Conservation (phyloP, 805 yeast genomes). For the Alloascoidea hylecoeti region DNA sequence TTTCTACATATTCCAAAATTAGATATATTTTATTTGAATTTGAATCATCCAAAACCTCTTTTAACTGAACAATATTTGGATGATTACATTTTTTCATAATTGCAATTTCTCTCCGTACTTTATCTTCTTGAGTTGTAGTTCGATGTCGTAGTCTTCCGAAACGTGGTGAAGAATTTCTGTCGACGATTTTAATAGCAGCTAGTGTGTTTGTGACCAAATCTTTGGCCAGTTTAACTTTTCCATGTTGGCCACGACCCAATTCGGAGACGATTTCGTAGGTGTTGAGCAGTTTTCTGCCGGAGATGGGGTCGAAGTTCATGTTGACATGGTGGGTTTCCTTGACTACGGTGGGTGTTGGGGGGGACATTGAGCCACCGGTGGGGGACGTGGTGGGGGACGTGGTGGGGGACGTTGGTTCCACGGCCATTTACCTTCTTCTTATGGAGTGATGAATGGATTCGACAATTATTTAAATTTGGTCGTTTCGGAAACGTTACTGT, state of each 20-base stretch:
- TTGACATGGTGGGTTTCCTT: constrained; percentile 41
- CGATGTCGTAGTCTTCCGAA: constrained; percentile 26
- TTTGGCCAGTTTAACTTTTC: constrained; percentile 43
- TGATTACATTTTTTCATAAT: constrained; percentile 87
- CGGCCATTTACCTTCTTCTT: too few species aligned
- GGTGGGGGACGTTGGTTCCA: too few species aligned
- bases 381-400: not conserved
- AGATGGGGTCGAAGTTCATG: constrained; percentile 43
- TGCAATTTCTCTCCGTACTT: constrained; percentile 76
- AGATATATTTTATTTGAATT: constrained; percentile 75
- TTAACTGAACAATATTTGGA: constrained; percentile 79
- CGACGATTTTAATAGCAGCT: constrained; percentile 92
- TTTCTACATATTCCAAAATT: constrained; percentile 79
- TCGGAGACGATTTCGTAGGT: constrained; percentile 42
- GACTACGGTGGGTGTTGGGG: constrained; percentile 14
- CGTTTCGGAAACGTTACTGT: too few species aligned
- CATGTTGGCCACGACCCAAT: constrained; percentile 48
- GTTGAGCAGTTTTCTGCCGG: constrained; percentile 36
- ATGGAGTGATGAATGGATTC: too few species aligned
- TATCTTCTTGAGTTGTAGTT: constrained; percentile 48
- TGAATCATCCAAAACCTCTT: constrained; percentile 81
- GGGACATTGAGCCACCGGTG: not conserved
- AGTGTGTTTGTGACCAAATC: constrained; percentile 31
- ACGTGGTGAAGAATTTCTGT: constrained; percentile 48
- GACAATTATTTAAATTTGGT: too few species aligned